Evolutionary conservation across 164 flowering plant species (phyloP).

Genomic region (Dillenia turbinata): DNA sequence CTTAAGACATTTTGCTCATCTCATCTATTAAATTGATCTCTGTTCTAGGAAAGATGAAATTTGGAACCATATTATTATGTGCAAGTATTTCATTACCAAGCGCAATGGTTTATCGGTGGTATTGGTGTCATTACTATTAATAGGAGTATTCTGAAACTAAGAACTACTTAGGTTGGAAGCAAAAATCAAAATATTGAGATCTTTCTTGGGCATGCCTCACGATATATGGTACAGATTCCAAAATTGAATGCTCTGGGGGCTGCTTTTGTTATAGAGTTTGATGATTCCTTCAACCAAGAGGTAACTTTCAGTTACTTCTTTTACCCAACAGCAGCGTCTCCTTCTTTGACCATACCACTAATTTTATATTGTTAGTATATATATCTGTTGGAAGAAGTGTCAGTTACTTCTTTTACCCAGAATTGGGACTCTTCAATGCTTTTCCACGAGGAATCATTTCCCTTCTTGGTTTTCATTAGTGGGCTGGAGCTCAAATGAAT

Average conservation of each 20-base stretch:
- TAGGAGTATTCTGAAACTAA: too few relatives aligned
- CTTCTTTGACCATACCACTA: background rate
- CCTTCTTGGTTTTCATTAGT: conserved; percentile 5
- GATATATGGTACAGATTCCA: too few relatives aligned
- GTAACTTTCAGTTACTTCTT: conserved; percentile 29
- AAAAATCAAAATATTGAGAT: too few relatives aligned
- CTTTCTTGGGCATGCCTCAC: too few relatives aligned
- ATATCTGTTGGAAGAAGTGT: conserved; percentile 14
- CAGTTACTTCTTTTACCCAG: conserved; percentile 26
- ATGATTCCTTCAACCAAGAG: background rate
- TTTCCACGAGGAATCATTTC: conserved; percentile 21
- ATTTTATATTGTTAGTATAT: conserved; percentile 1
- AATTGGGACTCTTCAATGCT: conserved; percentile 18
- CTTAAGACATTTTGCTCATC: too few relatives aligned
- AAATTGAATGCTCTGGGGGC: background rate
- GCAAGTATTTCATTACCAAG: too few relatives aligned
- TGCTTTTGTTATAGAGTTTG: background rate
- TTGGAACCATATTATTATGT: too few relatives aligned
- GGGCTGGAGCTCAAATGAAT: conserved; percentile 14
- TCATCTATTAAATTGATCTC: too few relatives aligned
- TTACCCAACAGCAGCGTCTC: conserved; percentile 13
- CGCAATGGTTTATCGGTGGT: too few relatives aligned
- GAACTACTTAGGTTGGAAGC: too few relatives aligned
- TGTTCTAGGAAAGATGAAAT: too few relatives aligned
- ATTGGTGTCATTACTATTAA: too few relatives aligned